Base-by-base conservation (phyloP, 352 stramenopile species). In the Phytophthora parvispora region DNA sequence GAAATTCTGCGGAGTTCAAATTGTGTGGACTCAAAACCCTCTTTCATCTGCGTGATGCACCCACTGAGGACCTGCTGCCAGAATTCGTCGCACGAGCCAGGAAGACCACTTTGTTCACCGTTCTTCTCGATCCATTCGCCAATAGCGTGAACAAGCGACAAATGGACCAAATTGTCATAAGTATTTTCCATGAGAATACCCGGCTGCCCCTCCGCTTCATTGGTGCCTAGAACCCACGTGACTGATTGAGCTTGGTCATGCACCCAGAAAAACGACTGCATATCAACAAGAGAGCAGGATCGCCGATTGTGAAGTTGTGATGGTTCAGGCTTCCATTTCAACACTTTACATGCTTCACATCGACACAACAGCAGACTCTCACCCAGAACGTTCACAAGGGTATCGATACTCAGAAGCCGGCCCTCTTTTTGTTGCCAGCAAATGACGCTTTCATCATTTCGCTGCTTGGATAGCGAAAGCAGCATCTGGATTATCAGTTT, bases 341-440 rank as follows among this genome's bases (percentile, higher is more conserved):
- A 28, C 13, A 70, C 12, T 40, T 59, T 53, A 24, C 32, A 38
- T 13, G 6, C 29, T 31, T 62, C 24, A 32, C 18, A 54, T 7
- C 8, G 20, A 36, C 67, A 57, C 27, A 4, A 4, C 36, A 80
- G 1, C 22, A 80, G 56, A 28, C 53, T 66, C 50, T 69, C 74
- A 13, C 84, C 82, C 3, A 94, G 48, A 4, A 90, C 64, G 8
- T 74, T 75, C 3, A 84, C 55, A 3, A 93, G 60, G 2, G 82
- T 38, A 1, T 94, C 86, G 18, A 94, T 81, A 47, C 83, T 87
- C 56, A 94, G 69, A n/a, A 94, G 67, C 15, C 84, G 74, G 6
- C 84, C 86, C 76, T 94, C 86, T 50, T 77, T 74, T n/a, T 77
- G 76, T 52, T 94, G 86, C 86, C 86, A 94, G 53, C 76, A 89